Evolutionary conservation across 805 yeast species (phyloP), one percentile per base, ranked within the genome.

Genomic region (Pichia membranifaciens): DNA sequence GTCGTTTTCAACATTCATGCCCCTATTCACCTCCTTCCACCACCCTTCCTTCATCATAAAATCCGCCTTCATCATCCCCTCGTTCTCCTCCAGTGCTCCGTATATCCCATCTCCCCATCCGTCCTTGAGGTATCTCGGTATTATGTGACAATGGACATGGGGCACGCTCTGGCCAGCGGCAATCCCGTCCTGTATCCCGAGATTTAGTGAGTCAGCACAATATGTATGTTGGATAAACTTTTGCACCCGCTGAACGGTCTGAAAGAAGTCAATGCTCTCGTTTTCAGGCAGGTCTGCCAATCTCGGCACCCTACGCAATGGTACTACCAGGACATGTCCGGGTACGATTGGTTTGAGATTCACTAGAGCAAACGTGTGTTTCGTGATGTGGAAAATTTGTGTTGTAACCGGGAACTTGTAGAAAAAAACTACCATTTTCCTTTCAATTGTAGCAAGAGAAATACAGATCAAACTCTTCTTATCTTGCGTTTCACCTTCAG

Each of bases 151-250:
- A 64, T 93, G 99, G 25, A 91, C 73, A 65, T 93, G 99, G 5
- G 97, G 96, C 2, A 93, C 82, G n/a, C 90, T 79, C 62, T 93
- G 99, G 3, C 99, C 99, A 1, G 97, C 91, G 43, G 88, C 88
- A 0, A 89, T 86, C 0, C 99, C 99, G 62, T 93, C 99, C 63
- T 93, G 99, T 50, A 95, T 87, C 10, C 97, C 91, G 35, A 93
- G 75, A 60, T 95, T 95, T 50, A 89, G 60, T 1, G 96, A 73
- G 55, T 90, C 95, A 2, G 96, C 95, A 32, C 81, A 73, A 62
- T 82, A 93, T 12, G 74, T 69, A 48, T 72, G 58, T 53, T 75
- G 81, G 15, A 93, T 81, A 52, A 89, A 84, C 45, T 68, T 66
- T 51, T 88, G 82, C 0, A 93, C 74, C 41, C 75, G 58, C 54